These are phyloP conservation scores for Erodium texanum DNA, from an alignment of 441 rosid genomes.

Conservation along the genomic window DNA sequence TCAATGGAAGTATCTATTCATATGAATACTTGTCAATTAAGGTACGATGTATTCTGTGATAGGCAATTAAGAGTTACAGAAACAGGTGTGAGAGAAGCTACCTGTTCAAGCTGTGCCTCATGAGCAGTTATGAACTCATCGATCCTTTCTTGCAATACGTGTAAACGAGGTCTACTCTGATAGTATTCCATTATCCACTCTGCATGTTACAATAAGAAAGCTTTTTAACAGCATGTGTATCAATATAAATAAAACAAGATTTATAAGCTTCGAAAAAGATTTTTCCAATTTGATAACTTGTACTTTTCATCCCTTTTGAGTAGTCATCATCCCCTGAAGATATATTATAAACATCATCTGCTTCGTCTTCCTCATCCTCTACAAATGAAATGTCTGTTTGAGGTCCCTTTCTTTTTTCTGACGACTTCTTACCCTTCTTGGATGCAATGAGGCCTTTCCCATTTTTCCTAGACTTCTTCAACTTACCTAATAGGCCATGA, in stretches of 20 bases:
- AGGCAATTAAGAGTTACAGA: background rate
- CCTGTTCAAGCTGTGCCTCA: conserved; percentile 73
- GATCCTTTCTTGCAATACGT: conserved; percentile 61
- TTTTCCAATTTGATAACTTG: too few species aligned
- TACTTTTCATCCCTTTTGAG: conserved; percentile 80
- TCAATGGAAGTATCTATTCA: too few species aligned
- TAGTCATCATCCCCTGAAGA: conserved; percentile 82
- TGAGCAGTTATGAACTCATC: conserved; percentile 72
- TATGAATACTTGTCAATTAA: too few species aligned
- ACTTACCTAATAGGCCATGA: conserved; percentile 33
- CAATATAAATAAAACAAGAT: too few species aligned
- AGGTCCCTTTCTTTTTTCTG: conserved; percentile 21
- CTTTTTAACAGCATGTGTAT: too few species aligned
- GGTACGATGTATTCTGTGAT: background rate
- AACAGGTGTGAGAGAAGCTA: conserved; percentile 15
- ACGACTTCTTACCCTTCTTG: conserved; percentile 18
- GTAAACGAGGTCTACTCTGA: conserved; percentile 67
- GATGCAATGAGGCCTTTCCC: conserved; percentile 23
- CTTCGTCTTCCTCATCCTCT: conserved; percentile 20
- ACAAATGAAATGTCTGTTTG: background rate
- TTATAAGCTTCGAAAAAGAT: too few species aligned
- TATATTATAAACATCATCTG: conserved; percentile 48
- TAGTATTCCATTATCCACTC: conserved; percentile 73
- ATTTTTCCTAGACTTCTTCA: conserved; percentile 44
- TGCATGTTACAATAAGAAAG: conserved; percentile 29